These are phyloP conservation scores for Quercus parvula DNA, from an alignment of 306 rosid genomes.

Conservation along the genomic window DNA sequence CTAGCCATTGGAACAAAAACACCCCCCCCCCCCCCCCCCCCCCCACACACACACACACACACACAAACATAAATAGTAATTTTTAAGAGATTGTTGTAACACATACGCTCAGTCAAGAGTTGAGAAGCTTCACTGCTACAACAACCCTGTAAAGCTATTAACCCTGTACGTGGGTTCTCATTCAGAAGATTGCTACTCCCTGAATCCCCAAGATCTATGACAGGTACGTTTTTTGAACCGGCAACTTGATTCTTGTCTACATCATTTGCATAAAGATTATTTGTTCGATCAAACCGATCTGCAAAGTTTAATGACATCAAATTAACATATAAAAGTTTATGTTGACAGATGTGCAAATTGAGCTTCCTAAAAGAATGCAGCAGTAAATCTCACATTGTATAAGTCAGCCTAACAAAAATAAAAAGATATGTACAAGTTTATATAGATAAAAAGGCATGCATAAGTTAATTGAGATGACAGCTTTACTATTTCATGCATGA, in stretches of 20 bases:
- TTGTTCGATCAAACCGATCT: slow-evolving; percentile 63
- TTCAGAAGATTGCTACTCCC: slow-evolving; percentile 43
- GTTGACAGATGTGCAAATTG: neutral
- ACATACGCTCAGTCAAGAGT: slow-evolving; percentile 63
- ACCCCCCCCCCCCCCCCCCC: too few relatives aligned
- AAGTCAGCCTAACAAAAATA: neutral
- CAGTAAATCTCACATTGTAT: slow-evolving; percentile 6
- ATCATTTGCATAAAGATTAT: slow-evolving; percentile 51
- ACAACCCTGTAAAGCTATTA: slow-evolving; percentile 60
- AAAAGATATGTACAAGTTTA: neutral
- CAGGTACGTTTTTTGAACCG: slow-evolving; percentile 40
- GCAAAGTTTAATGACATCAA: slow-evolving; percentile 20
- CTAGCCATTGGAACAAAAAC: neutral
- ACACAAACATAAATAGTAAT: slow-evolving; percentile 5
- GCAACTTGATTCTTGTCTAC: slow-evolving; percentile 54
- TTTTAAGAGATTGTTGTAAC: neutral
- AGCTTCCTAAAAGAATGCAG: slow-evolving; percentile 1
- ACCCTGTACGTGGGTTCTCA: slow-evolving; percentile 39
- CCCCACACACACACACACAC: neutral
- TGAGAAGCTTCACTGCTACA: slow-evolving; percentile 52
- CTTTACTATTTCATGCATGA: too few relatives aligned
- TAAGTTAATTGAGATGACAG: neutral
- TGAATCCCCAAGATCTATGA: slow-evolving; percentile 50
- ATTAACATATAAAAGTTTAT: slow-evolving; percentile 16
- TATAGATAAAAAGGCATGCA: neutral